Evolutionary conservation across 768 basidiomycete genomes (phyloP).

Genomic region (Naganishia kalamii): DNA sequence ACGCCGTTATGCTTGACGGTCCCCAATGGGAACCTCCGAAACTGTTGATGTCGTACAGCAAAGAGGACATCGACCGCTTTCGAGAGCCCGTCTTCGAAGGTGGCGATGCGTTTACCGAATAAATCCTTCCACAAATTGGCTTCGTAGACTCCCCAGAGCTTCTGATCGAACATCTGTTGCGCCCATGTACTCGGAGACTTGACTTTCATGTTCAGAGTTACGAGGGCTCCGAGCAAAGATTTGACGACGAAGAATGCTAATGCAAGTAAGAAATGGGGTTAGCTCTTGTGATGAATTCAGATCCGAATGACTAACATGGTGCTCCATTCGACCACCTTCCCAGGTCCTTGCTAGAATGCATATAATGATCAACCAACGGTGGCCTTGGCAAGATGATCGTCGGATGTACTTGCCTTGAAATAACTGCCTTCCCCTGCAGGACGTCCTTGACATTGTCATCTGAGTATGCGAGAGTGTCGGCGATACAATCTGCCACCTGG

Average conservation of each 20-base stretch:
- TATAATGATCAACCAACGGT: no score
- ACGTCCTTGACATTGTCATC: not conserved
- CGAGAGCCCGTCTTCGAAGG: not conserved
- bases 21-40: not conserved
- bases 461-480: not conserved
- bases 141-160: not conserved
- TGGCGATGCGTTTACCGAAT: not conserved
- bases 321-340: not conserved
- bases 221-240: not conserved
- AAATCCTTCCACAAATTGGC: not conserved
- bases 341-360: not conserved
- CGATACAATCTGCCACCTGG: not conserved
- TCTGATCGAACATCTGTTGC: not conserved
- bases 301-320: not conserved
- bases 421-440: not conserved
- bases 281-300: not conserved
- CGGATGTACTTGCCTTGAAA: not conserved
- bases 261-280: not conserved
- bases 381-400: not conserved
- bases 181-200: not conserved
- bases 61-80: not conserved
- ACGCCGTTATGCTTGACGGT: not conserved
- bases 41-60: not conserved
- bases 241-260: not conserved
- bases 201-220: not conserved